Evolutionary conservation across 768 basidiomycete species (phyloP).

Genomic region (Dendrothele bispora): DNA sequence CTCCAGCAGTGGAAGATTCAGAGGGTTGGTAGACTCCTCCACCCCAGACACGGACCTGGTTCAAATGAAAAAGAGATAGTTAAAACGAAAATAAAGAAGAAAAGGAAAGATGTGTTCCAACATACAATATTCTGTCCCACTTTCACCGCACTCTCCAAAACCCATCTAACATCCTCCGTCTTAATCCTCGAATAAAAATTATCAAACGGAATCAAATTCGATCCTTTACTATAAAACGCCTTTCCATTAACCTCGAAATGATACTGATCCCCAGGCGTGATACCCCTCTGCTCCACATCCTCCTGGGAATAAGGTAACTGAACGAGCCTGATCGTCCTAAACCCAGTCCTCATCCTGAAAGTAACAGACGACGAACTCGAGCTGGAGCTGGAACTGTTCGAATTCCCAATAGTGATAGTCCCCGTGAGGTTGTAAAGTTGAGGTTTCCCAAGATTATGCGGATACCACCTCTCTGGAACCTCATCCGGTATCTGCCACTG

Average conservation of each 20-base stretch:
- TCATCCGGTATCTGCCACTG: slow-evolving; percentile 45
- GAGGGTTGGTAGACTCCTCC: slow-evolving; percentile 55
- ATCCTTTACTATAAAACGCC: slow-evolving; percentile 54
- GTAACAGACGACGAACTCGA: slow-evolving; percentile 21
- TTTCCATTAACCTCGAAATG: slow-evolving; percentile 61
- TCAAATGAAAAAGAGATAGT: background rate
- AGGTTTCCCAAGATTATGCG: slow-evolving; percentile 54
- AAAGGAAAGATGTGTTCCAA: background rate
- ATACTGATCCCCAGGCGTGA: slow-evolving; percentile 61
- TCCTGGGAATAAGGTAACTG: slow-evolving; percentile 46
- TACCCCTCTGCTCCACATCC: slow-evolving; percentile 45
- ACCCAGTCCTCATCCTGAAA: slow-evolving; percentile 50
- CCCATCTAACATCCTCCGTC: slow-evolving; percentile 51
- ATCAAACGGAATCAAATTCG: slow-evolving; percentile 63
- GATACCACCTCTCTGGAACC: slow-evolving; percentile 52
- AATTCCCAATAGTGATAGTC: slow-evolving; percentile 34
- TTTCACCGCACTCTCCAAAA: slow-evolving; percentile 52
- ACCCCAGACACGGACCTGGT: slow-evolving; percentile 58
- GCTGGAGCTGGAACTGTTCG: slow-evolving; percentile 14
- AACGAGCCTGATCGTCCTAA: slow-evolving; percentile 56
- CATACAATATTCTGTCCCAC: slow-evolving; percentile 62
- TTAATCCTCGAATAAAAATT: slow-evolving; percentile 55
- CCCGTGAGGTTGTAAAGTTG: slow-evolving; percentile 53
- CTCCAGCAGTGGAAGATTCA: slow-evolving; percentile 34
- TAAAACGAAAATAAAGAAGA: background rate